Conservation (phyloP, 2,329 filamentous ascomycete genomes). For the Ceratocystiopsis sp. region DNA sequence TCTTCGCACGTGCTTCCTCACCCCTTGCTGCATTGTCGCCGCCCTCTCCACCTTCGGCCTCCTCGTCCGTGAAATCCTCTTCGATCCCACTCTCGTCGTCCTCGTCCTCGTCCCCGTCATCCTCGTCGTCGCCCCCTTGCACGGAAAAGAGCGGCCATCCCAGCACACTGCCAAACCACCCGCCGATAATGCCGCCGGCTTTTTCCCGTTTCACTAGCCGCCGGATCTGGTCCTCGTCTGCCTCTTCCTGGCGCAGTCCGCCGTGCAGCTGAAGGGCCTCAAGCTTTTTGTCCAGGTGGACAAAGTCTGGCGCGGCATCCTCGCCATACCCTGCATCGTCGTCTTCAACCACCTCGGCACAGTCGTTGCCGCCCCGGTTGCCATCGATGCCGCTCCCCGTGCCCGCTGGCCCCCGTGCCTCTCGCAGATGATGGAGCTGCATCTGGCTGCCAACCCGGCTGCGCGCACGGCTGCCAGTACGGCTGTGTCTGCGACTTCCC, state of each 20-base stretch:
- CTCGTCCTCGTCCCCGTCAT: conserved; percentile 20
- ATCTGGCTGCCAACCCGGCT: conserved; percentile 27
- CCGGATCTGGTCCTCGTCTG: conserved; percentile 41
- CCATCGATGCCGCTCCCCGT: too few species aligned
- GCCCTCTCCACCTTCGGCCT: conserved; percentile 18
- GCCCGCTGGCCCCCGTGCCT: too few species aligned
- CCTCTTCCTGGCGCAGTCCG: conserved; percentile 20
- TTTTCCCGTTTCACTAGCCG: conserved; percentile 37
- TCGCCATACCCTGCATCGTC: conserved; percentile 19
- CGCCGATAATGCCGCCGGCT: conserved; percentile 31
- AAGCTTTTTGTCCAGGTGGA: conserved; percentile 42
- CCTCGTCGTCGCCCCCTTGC: conserved; percentile 40
- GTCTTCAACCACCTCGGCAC: conserved; percentile 17
- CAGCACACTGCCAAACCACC: conserved; percentile 41
- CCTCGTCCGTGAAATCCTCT: conserved; percentile 21
- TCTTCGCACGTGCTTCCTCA: too few species aligned
- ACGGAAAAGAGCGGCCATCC: conserved; percentile 47
- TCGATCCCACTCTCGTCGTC: conserved; percentile 21
- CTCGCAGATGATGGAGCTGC: conserved; percentile 13
- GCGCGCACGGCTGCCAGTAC: conserved; percentile 27
- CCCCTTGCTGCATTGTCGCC: conserved; percentile 9
- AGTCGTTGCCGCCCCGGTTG: too few species aligned
- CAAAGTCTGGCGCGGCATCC: conserved; percentile 43
- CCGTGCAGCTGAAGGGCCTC: conserved; percentile 27
- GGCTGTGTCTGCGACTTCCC: conserved; percentile 28